These are phyloP conservation scores for Russula sp. DNA, from an alignment of 768 basidiomycete species.

Conservation along the genomic window DNA sequence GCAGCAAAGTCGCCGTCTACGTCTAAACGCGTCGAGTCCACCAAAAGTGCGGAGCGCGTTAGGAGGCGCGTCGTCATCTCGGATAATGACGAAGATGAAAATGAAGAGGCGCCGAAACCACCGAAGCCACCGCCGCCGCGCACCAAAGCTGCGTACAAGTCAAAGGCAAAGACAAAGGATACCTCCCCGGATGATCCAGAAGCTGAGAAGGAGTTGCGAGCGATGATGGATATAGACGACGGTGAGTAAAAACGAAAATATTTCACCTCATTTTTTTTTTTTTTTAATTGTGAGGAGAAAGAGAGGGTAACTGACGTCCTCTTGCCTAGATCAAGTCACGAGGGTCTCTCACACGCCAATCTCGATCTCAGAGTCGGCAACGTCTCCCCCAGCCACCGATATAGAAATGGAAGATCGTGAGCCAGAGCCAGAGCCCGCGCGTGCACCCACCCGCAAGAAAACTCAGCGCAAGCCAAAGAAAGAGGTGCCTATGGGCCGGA, in stretches of 20 bases:
- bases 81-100: constrained; percentile 65
- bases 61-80: constrained; percentile 54
- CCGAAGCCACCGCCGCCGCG: constrained; percentile 39
- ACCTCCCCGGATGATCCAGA: constrained; percentile 45
- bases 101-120: constrained; percentile 41
- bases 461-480: constrained; percentile 48
- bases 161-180: constrained; percentile 34
- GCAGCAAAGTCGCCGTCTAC: constrained; percentile 27
- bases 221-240: constrained; percentile 78
- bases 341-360: constrained; percentile 14
- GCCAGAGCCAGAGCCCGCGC: constrained; percentile 28
- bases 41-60: constrained; percentile 36
- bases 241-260: constrained; percentile 39
- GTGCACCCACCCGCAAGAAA: constrained; percentile 37
- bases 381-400: constrained; percentile 30
- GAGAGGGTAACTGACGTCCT: too few species aligned
- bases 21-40: constrained; percentile 18
- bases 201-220: constrained; percentile 45
- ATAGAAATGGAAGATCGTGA: constrained; percentile 34
- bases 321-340: constrained; percentile 25
- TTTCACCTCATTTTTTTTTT: not conserved
- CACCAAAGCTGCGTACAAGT: constrained; percentile 35
- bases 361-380: constrained; percentile 28
- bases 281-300: not conserved
- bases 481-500: constrained; percentile 67